Conservation (phyloP, 495 filamentous ascomycete genomes). For the Terfezia claveryi region DNA sequence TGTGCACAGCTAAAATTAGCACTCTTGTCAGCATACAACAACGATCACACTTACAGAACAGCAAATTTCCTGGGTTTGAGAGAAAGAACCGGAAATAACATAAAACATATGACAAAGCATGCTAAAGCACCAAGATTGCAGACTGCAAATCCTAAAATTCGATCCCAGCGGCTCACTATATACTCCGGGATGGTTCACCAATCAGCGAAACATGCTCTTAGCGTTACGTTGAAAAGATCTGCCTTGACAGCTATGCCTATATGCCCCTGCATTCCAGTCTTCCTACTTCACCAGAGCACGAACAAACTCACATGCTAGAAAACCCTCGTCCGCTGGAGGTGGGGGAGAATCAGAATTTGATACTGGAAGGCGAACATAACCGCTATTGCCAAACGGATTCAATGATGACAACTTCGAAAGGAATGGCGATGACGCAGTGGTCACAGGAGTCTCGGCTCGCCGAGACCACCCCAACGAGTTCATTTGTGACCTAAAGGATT, state of each 20-base stretch:
- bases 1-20: conserved; percentile 22
- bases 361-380: conserved; percentile 82
- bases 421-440: conserved; percentile 42
- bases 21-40: conserved; percentile 11
- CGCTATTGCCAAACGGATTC: conserved; percentile 73
- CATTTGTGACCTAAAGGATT: conserved; percentile 48
- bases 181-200: too few relatives aligned
- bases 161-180: conserved; percentile 92
- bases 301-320: conserved; percentile 73
- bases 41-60: conserved; percentile 54
- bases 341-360: conserved; percentile 54
- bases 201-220: too few relatives aligned
- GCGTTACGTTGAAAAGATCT: too few relatives aligned
- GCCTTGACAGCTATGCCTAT: too few relatives aligned
- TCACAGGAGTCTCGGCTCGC: conserved; percentile 39
- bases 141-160: conserved; percentile 70
- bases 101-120: conserved; percentile 83
- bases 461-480: conserved; percentile 90
- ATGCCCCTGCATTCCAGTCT: too few relatives aligned
- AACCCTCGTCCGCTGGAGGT: conserved; percentile 81
- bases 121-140: conserved; percentile 79
- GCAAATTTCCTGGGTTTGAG: conserved; percentile 80
- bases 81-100: conserved; percentile 58
- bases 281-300: too few relatives aligned
- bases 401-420: conserved; percentile 60